Evolutionary conservation across 1,284 basidiomycete genomes (phyloP).

Genomic region (Cryptococcus amylolentus): DNA sequence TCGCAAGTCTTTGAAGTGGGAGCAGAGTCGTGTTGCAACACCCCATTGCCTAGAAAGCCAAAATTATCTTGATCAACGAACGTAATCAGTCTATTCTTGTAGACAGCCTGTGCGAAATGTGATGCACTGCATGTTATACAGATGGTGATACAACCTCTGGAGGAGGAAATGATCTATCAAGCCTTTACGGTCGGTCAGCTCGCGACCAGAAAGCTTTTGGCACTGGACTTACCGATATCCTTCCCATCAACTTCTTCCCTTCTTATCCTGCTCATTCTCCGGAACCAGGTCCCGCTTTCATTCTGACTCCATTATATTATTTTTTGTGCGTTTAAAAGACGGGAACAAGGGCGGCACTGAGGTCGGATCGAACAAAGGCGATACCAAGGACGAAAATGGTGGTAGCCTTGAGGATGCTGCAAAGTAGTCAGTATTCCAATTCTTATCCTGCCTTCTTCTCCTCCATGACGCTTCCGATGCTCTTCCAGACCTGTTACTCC

Average conservation of each 20-base stretch:
- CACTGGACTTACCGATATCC: not conserved
- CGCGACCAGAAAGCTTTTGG: not conserved
- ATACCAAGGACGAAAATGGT: constrained; percentile 32
- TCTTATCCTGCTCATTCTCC: not conserved
- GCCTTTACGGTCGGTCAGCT: not conserved
- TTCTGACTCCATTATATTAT: not conserved
- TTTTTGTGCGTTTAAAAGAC: constrained; percentile 19
- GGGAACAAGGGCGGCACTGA: constrained; percentile 29
- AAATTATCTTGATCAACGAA: too few species aligned
- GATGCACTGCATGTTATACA: constrained; percentile 21
- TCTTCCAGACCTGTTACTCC: not conserved
- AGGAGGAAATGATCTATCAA: not conserved
- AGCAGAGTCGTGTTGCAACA: too few species aligned
- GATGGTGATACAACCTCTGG: constrained; percentile 10
- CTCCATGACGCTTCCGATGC: not conserved
- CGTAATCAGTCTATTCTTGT: not conserved
- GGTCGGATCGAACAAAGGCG: constrained; percentile 27
- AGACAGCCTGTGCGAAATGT: constrained; percentile 8
- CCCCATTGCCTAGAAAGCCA: too few species aligned
- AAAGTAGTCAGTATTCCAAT: not conserved
- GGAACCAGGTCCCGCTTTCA: not conserved
- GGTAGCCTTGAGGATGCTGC: constrained; percentile 30
- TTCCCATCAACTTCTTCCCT: not conserved
- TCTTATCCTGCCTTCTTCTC: not conserved
- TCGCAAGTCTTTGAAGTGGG: too few species aligned